Evolutionary conservation across 768 basidiomycete species (phyloP).

Genomic region (Galerina marginata): DNA sequence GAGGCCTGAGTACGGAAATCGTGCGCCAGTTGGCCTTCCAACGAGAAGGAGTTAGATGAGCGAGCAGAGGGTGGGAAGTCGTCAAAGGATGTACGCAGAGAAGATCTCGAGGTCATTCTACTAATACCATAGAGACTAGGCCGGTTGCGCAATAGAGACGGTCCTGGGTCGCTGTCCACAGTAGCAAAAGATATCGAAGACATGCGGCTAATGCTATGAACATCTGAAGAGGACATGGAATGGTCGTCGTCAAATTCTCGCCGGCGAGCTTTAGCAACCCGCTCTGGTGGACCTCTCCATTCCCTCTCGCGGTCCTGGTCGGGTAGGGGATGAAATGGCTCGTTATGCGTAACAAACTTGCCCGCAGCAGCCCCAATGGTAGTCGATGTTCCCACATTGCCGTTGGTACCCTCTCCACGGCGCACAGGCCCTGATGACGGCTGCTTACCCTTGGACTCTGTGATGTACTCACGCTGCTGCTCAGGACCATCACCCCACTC

Average conservation of each 20-base stretch:
- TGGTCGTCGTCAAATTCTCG: conserved; percentile 90
- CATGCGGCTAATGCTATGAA: conserved; percentile 75
- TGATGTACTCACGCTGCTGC: conserved; percentile 44
- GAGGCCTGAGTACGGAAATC: conserved; percentile 78
- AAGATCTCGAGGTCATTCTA: conserved; percentile 79
- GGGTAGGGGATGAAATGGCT: conserved; percentile 29
- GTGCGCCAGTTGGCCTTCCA: conserved; percentile 75
- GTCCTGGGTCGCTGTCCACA: conserved; percentile 87
- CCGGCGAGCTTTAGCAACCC: conserved; percentile 77
- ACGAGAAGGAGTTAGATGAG: conserved; percentile 79
- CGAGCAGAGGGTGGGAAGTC: conserved; percentile 76
- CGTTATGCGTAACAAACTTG: conserved; percentile 44
- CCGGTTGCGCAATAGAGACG: conserved; percentile 65
- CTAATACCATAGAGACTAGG: conserved; percentile 69
- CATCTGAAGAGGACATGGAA: conserved; percentile 88
- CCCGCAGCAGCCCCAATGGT: conserved; percentile 69
- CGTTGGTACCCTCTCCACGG: conserved; percentile 52
- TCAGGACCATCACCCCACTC: conserved; percentile 65
- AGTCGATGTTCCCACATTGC: conserved; percentile 44
- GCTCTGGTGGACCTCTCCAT: conserved; percentile 63
- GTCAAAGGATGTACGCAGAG: conserved; percentile 73
- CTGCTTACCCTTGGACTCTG: conserved; percentile 55
- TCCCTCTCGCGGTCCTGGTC: conserved; percentile 44
- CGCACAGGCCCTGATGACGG: conserved; percentile 69
- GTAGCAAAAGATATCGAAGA: conserved; percentile 84